Evolutionary conservation across 495 filamentous ascomycete genomes (phyloP).

Genomic region (Xylaria flabelliformis): DNA sequence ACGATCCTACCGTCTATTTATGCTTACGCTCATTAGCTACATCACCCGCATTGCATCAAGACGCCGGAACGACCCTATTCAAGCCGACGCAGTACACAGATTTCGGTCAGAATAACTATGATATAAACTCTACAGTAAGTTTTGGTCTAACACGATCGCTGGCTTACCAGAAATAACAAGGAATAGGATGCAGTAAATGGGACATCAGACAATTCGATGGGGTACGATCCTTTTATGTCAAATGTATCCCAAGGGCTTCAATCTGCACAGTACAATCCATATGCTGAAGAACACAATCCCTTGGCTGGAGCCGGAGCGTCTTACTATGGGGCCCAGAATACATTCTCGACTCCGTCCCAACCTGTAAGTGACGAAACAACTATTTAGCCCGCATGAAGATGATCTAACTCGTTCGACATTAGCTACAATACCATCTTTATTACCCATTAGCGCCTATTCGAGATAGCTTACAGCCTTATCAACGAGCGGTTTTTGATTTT

Average conservation of each 20-base stretch:
- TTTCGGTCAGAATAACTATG: slow-evolving; percentile 81
- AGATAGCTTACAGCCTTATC: slow-evolving; percentile 78
- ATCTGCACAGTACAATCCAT: slow-evolving; percentile 67
- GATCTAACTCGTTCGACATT: neutral
- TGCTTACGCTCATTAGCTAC: slow-evolving; percentile 45
- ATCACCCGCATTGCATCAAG: slow-evolving; percentile 43
- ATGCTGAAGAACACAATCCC: slow-evolving; percentile 62
- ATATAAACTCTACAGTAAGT: slow-evolving; percentile 67
- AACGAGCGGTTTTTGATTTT: slow-evolving; percentile 84
- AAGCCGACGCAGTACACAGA: slow-evolving; percentile 70
- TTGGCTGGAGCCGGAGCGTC: slow-evolving; percentile 56
- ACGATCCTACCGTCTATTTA: neutral
- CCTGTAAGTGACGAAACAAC: slow-evolving; percentile 60
- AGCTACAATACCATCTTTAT: slow-evolving; percentile 93
- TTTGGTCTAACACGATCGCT: slow-evolving; percentile 9
- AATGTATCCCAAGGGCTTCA: slow-evolving; percentile 60
- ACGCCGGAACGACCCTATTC: slow-evolving; percentile 50
- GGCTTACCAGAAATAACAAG: slow-evolving; percentile 20
- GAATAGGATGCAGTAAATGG: slow-evolving; percentile 37
- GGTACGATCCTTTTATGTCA: slow-evolving; percentile 68
- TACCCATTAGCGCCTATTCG: slow-evolving; percentile 83
- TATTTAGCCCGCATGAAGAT: neutral
- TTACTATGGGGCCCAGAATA: slow-evolving; percentile 54
- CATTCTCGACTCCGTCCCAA: slow-evolving; percentile 62
- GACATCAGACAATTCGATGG: slow-evolving; percentile 37